Conservation (phyloP, 176 grass and related monocot species). For the Lolium multiflorum region DNA sequence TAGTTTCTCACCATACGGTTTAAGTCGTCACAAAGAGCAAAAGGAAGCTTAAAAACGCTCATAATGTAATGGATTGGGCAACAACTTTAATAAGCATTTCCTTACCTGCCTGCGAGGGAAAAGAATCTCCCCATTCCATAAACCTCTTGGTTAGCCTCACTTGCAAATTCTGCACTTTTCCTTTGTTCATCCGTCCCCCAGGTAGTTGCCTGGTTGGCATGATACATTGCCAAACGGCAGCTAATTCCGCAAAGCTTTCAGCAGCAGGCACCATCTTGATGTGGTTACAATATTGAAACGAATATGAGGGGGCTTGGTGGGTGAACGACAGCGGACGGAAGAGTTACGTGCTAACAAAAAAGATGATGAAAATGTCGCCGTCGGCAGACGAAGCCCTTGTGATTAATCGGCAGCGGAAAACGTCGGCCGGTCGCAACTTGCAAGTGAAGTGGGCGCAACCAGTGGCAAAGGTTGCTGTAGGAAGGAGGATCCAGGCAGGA, state of each 20-base stretch:
- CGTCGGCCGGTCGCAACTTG: constrained; percentile 17
- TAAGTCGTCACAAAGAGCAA: no score
- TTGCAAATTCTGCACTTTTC: no score
- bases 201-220: not conserved
- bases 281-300: not conserved
- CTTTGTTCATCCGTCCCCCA: no score
- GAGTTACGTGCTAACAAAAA: not conserved
- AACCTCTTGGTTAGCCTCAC: no score
- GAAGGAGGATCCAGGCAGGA: not conserved
- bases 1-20: no score
- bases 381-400: not conserved
- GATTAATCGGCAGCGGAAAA: not conserved
- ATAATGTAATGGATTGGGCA: no score
- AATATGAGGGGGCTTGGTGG: not conserved
- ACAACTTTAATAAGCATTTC: no score
- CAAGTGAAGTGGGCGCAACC: not conserved
- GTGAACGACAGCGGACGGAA: constrained; percentile 7
- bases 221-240: constrained; percentile 17
- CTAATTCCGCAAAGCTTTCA: not conserved
- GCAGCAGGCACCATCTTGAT: constrained; percentile 5
- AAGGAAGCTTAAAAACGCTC: no score
- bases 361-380: not conserved
- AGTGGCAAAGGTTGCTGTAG: not conserved
- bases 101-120: no score
- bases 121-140: no score